Evolutionary conservation across 78 protist species (phyloP).

Genomic region (Cavenderia fasciculata): DNA sequence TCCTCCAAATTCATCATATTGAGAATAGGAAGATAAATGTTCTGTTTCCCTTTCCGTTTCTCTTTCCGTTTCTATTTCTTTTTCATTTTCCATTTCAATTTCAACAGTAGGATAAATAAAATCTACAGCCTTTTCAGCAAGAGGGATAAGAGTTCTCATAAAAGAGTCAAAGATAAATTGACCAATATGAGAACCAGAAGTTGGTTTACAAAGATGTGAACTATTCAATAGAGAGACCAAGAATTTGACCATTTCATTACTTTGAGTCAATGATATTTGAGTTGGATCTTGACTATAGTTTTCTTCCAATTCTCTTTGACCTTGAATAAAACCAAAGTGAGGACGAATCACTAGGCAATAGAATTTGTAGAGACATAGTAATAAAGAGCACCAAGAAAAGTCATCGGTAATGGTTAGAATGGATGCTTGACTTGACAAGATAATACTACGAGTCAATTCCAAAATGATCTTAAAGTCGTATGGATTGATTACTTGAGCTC

Average conservation of each 20-base stretch:
- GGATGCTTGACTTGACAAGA: constrained; percentile 37
- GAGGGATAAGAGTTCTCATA: constrained; percentile 42
- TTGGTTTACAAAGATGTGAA: constrained; percentile 3
- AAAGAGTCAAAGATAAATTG: constrained; percentile 61
- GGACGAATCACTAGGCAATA: constrained; percentile 70
- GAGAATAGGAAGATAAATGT: too few species aligned
- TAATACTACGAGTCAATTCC: constrained; percentile 48
- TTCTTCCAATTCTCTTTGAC: constrained; percentile 73
- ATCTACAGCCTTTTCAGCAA: constrained; percentile 37
- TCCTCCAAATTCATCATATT: constrained; percentile 68
- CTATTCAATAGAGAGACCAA: constrained; percentile 24
- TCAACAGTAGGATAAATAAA: constrained; percentile 59
- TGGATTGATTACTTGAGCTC: constrained; percentile 63
- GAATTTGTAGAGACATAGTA: constrained; percentile 57
- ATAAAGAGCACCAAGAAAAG: constrained; percentile 50
- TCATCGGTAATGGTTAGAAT: constrained; percentile 66
- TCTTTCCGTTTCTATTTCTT: too few species aligned
- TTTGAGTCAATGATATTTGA: constrained; percentile 60
- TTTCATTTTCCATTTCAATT: too few species aligned
- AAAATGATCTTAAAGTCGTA: constrained; percentile 61
- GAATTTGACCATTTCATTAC: constrained; percentile 70
- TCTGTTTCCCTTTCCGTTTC: too few species aligned
- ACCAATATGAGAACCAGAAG: constrained; percentile 57
- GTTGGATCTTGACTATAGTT: constrained; percentile 77
- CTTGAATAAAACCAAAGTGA: constrained; percentile 64